A percentile compares a stretch with the other conserved stretches of the same genome.
Conservation (phyloP, 805 yeast genomes). For the Lachancea sp. region DNA sequence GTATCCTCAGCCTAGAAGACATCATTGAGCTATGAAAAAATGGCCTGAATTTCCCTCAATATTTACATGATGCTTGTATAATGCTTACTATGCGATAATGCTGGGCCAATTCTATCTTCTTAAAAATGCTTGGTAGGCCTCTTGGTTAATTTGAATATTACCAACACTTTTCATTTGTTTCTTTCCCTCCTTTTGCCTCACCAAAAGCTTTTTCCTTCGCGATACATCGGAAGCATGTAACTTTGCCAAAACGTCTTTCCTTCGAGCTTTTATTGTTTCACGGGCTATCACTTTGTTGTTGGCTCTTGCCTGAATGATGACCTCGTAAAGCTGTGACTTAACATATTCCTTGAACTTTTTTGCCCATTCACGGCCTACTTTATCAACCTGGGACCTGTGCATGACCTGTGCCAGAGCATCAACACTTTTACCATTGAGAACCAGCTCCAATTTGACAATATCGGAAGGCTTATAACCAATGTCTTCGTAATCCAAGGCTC, state of each 20-base stretch:
- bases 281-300: conserved; percentile 77
- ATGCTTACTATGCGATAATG: not conserved
- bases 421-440: conserved; percentile 82
- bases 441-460: conserved; percentile 77
- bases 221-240: conserved; percentile 91
- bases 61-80: conserved; percentile 6
- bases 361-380: conserved; percentile 76
- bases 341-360: conserved; percentile 72
- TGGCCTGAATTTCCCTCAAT: not conserved
- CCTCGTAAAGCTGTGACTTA: conserved; percentile 81
- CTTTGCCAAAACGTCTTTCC: conserved; percentile 91
- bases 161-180: conserved; percentile 77
- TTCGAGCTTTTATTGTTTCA: conserved; percentile 86
- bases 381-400: conserved; percentile 72
- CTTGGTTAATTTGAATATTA: conserved; percentile 67
- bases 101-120: conserved; percentile 18
- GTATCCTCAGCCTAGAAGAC: conserved; percentile 55
- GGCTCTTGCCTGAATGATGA: conserved; percentile 84
- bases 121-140: conserved; percentile 84
- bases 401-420: conserved; percentile 90
- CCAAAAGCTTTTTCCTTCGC: conserved; percentile 80
- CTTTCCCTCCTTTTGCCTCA: conserved; percentile 90
- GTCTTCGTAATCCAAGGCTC: conserved; percentile 91
- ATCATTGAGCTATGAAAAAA: conserved; percentile 22
- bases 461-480: conserved; percentile 77